Base-by-base conservation (phyloP, 805 yeast species). In the Teunomyces cretensis region DNA sequence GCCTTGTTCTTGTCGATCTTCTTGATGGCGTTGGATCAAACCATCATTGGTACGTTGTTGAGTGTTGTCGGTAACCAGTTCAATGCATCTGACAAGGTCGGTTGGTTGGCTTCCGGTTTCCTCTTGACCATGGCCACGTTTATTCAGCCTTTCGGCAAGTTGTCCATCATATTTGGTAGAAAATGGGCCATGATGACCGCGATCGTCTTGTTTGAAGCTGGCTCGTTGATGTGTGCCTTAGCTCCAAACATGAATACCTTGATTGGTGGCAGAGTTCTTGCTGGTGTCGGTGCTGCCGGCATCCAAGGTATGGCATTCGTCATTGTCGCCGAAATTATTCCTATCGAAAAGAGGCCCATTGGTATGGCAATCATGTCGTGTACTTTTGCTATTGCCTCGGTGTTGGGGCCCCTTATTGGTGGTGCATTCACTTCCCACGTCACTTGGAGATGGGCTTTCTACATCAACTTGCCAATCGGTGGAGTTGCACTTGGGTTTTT, bases 241-340 rank as follows among this genome's bases (percentile, higher is more conserved):
- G 51, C 74, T 4, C 53, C 51, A 15, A 49, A 45, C 43, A 70
- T 70, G 75, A 59, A 67, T 48, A 56, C 60, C n/a, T 56, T 70
- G 22, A 70, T 70, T 48, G 74, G 75, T 4, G 74, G 74, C 5
- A 53, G 74, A 53, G 72, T 62, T 2, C 49, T 68, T 33, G 68
- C 64, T 2, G 73, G 73, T 40, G 49, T 67, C 19, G 74, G 74
- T 11, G 73, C 64, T 12, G 68, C 68, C 15, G 69, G 71, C 16
- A 58, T 68, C 27, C 69, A 62, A 47, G 46, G 61, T 1, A 43
- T 65, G 43, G 52, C 54, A 0, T 63, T 60, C 41, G 58, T 67
- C 38, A 56, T 68, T 31, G 50, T 64, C 17, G 49, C 65, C 14
- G 74, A 68, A 47, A 52, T 65, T 9, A 57, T 65, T 6, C 62